A percentile compares a stretch with the other conserved stretches of the same genome.
phyloP scores from a whole-genome alignment of 306 rosid species.

The Vicia villosa region DNA sequence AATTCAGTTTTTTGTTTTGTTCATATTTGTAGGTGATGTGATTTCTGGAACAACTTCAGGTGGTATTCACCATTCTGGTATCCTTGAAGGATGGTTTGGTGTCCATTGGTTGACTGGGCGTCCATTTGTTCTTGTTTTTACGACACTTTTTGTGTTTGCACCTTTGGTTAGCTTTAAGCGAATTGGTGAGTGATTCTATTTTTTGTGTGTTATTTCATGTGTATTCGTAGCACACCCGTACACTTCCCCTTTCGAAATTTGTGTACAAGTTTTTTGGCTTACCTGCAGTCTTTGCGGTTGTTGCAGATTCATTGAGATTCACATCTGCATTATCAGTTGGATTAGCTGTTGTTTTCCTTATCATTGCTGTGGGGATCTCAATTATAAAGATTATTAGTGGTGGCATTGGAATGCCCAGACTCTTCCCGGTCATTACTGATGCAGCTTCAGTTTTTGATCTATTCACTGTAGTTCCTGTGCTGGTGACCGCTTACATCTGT shows the following conservation, averaged over 20 bases:
- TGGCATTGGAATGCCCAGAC: slow-evolving; percentile 72
- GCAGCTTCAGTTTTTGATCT: slow-evolving; percentile 55
- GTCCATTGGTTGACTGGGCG: slow-evolving; percentile 82
- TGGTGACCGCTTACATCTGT: slow-evolving; percentile 79
- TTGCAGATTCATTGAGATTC: slow-evolving; percentile 90
- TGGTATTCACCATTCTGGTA: slow-evolving; percentile 71
- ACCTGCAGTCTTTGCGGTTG: background rate
- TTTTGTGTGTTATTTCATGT: background rate
- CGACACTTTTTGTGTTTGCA: slow-evolving; percentile 64
- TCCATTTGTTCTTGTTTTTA: slow-evolving; percentile 50
- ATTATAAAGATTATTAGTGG: slow-evolving; percentile 65
- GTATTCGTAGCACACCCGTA: background rate
- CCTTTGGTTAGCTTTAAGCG: slow-evolving; percentile 62
- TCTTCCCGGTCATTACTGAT: slow-evolving; percentile 64
- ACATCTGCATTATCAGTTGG: slow-evolving; percentile 84
- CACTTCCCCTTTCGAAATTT: background rate
- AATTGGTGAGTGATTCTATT: background rate
- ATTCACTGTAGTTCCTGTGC: slow-evolving; percentile 79
- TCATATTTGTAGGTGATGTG: slow-evolving; percentile 70
- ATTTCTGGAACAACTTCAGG: slow-evolving; percentile 83
- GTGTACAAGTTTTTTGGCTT: no score
- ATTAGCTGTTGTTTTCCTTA: slow-evolving; percentile 77
- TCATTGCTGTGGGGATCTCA: slow-evolving; percentile 81
- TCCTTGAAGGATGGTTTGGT: slow-evolving; percentile 93
- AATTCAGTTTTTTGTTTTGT: slow-evolving; percentile 34